Conservation (phyloP, 225 moss, liverwort and hornwort species). For the Thuidium tamariscinum region DNA sequence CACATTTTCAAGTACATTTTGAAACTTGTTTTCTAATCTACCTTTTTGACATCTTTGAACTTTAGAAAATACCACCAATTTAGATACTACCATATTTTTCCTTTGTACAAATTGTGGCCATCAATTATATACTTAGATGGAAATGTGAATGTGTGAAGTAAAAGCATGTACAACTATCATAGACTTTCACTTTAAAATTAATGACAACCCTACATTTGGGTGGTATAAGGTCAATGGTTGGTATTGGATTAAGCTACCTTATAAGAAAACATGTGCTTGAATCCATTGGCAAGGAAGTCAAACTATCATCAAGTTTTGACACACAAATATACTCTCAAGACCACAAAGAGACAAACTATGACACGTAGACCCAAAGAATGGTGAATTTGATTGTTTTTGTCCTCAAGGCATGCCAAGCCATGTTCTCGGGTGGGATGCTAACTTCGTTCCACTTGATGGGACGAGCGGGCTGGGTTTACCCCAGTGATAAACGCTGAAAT, state of each 20-base stretch:
- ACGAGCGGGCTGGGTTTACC: too few relatives aligned
- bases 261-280: accelerated
- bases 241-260: too few relatives aligned
- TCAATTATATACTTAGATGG: background rate
- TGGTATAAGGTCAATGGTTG: too few relatives aligned
- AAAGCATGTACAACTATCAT: too few relatives aligned
- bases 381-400: background rate
- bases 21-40: background rate
- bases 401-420: too few relatives aligned
- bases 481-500: too few relatives aligned
- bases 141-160: too few relatives aligned
- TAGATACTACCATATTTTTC: background rate
- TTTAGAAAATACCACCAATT: background rate
- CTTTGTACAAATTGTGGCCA: background rate
- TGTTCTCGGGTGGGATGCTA: too few relatives aligned
- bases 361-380: background rate
- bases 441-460: too few relatives aligned
- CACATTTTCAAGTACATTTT: background rate
- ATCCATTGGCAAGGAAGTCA: background rate
- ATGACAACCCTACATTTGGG: too few relatives aligned
- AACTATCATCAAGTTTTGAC: background rate
- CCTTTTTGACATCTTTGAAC: background rate
- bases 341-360: background rate
- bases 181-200: too few relatives aligned
- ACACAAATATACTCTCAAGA: background rate